phyloP scores from a whole-genome alignment of 192 early-diverging fungal genomes.

The Backusella luteola region DNA sequence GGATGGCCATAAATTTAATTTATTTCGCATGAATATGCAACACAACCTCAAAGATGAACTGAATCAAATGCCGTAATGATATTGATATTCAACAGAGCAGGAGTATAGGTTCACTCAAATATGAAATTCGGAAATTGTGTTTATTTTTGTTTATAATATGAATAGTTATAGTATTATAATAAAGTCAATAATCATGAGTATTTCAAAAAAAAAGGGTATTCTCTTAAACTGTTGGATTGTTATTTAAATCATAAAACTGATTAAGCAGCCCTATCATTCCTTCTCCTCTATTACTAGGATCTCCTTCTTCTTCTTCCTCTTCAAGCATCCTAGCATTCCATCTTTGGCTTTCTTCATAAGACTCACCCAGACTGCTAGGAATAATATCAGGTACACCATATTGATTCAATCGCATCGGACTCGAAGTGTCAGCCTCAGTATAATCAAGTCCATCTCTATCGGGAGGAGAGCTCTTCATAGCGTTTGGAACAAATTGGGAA shows the following conservation, averaged over 20 bases:
- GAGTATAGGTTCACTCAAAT: too few relatives aligned
- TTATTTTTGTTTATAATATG: too few relatives aligned
- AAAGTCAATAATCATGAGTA: too few relatives aligned
- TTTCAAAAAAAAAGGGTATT: too few relatives aligned
- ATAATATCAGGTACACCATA: slow-evolving; percentile 22
- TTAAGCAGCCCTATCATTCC: slow-evolving; percentile 53
- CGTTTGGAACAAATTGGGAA: slow-evolving; percentile 13
- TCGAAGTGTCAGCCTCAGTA: background rate
- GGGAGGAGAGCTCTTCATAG: background rate
- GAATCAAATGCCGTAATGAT: too few relatives aligned
- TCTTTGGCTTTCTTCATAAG: slow-evolving; percentile 13
- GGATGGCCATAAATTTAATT: too few relatives aligned
- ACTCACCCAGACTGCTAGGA: slow-evolving; percentile 27
- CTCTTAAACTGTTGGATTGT: slow-evolving; percentile 16
- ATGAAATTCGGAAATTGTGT: too few relatives aligned
- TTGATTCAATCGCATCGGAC: slow-evolving; percentile 6
- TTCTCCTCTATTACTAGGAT: background rate
- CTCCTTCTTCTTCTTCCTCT: slow-evolving; percentile 18
- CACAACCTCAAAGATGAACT: too few relatives aligned
- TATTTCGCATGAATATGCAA: too few relatives aligned
- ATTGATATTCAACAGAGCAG: too few relatives aligned
- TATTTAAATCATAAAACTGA: slow-evolving; percentile 56
- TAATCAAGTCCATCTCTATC: background rate
- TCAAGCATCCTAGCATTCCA: slow-evolving; percentile 11
- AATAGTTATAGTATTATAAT: too few relatives aligned